Evolutionary conservation across 257 asterid species (phyloP).

Genomic region (Ballota nigra): DNA sequence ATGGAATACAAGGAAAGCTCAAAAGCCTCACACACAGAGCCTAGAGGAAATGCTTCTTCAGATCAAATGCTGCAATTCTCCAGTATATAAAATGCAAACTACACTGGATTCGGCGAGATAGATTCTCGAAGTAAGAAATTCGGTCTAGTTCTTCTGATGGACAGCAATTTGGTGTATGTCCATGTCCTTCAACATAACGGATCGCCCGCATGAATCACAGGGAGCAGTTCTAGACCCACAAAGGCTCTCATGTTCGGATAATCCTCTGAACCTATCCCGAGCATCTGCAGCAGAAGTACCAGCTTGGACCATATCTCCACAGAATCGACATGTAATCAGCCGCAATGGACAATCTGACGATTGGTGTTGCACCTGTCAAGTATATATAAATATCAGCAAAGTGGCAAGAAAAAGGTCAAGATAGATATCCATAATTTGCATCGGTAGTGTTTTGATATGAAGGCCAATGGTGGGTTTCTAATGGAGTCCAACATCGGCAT

Average conservation of each 20-base stretch:
- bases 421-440: not conserved
- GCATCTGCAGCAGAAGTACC: conserved; percentile 75
- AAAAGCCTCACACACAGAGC: not conserved
- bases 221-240: conserved; percentile 98
- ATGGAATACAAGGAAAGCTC: not conserved
- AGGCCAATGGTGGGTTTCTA: not conserved
- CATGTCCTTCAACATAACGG: conserved; percentile 98
- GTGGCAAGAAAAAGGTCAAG: not conserved
- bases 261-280: conserved; percentile 80
- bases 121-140: not conserved
- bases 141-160: conserved; percentile 63
- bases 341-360: conserved; percentile 72
- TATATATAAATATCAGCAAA: not conserved
- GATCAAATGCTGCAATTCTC: not conserved
- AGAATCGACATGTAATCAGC: conserved; percentile 74
- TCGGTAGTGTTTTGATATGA: not conserved
- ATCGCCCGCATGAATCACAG: conserved; percentile 91
- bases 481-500: not conserved
- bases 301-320: conserved; percentile 99
- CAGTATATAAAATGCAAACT: not conserved
- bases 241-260: conserved; percentile 79
- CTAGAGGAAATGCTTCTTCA: not conserved
- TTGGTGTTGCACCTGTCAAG: conserved; percentile 83
- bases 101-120: not conserved
- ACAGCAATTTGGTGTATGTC: conserved; percentile 92